Percentiles rank a stretch among this genome's conserved stretches.
phyloP scores from a whole-genome alignment of 495 filamentous ascomycete genomes.

The Xylaria castorea region DNA sequence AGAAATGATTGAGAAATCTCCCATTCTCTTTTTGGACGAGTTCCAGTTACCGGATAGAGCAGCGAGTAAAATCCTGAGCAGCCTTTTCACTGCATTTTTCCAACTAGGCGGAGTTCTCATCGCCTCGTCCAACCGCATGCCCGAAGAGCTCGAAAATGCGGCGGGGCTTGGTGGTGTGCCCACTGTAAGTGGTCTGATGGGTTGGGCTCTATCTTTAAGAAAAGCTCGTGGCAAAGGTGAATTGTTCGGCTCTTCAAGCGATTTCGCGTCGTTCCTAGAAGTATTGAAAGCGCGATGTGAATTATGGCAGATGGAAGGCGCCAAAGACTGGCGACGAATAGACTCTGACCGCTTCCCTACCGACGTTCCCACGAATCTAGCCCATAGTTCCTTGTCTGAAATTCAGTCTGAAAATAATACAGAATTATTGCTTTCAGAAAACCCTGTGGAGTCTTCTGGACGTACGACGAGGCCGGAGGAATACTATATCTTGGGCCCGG shows the following conservation, averaged over 20 bases:
- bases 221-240: constrained; percentile 40
- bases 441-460: constrained; percentile 22
- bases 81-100: constrained; percentile 74
- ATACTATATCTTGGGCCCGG: constrained; percentile 22
- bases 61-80: constrained; percentile 72
- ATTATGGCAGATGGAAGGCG: constrained; percentile 74
- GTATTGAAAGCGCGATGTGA: constrained; percentile 71
- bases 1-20: constrained; percentile 68
- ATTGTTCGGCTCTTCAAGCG: constrained; percentile 60
- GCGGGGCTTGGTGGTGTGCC: constrained; percentile 63
- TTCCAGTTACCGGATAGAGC: constrained; percentile 76
- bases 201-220: constrained; percentile 48
- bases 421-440: not conserved
- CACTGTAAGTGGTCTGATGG: constrained; percentile 54
- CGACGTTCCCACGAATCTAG: not conserved
- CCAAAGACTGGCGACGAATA: constrained; percentile 67
- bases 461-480: constrained; percentile 7
- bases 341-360: constrained; percentile 41
- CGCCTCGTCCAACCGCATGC: constrained; percentile 76
- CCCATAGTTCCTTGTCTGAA: not conserved
- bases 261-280: constrained; percentile 72
- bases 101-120: constrained; percentile 75
- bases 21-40: constrained; percentile 76
- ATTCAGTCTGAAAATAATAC: not conserved
- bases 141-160: constrained; percentile 73